Percentiles rank a stretch among this genome's conserved stretches.
Conservation (phyloP, 2,329 filamentous ascomycete species). For the Calcarisporium arbuscula region DNA sequence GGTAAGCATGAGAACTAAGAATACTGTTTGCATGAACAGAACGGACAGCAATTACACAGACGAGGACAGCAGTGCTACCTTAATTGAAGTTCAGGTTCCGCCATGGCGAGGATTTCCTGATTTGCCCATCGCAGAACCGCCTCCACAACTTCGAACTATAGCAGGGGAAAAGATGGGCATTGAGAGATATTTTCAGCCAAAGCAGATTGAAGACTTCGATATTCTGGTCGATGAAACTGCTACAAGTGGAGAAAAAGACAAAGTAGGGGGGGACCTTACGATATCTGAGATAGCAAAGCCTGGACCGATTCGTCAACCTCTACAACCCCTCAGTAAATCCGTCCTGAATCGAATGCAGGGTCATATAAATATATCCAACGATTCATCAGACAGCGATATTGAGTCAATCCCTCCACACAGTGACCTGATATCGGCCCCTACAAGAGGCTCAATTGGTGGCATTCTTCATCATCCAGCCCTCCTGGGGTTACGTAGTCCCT, state of each 20-base stretch:
- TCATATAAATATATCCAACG: conserved; percentile 9
- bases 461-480: too few relatives aligned
- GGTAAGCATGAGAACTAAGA: conserved; percentile 20
- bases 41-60: conserved; percentile 25
- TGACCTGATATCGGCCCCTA: too few relatives aligned
- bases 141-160: conserved; percentile 5
- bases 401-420: background rate
- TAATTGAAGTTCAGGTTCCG: conserved; percentile 20
- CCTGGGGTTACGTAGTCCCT: too few relatives aligned
- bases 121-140: conserved; percentile 1
- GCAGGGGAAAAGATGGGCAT: conserved; percentile 15
- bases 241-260: too few relatives aligned
- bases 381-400: conserved; percentile 3
- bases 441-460: too few relatives aligned
- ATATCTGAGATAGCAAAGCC: too few relatives aligned
- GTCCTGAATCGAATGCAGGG: conserved; percentile 14
- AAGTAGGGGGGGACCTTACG: too few relatives aligned
- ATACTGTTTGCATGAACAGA: conserved; percentile 25
- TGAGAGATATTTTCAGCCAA: conserved; percentile 23
- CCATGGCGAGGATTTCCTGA: conserved; percentile 6
- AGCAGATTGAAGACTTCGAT: conserved; percentile 18
- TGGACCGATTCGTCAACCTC: conserved; percentile 8
- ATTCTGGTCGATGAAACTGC: conserved; percentile 30
- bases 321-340: conserved; percentile 12
- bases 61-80: conserved; percentile 12